These are phyloP conservation scores for Calonectria fujianensis DNA, from an alignment of 2,329 filamentous ascomycete species.

Conservation along the genomic window DNA sequence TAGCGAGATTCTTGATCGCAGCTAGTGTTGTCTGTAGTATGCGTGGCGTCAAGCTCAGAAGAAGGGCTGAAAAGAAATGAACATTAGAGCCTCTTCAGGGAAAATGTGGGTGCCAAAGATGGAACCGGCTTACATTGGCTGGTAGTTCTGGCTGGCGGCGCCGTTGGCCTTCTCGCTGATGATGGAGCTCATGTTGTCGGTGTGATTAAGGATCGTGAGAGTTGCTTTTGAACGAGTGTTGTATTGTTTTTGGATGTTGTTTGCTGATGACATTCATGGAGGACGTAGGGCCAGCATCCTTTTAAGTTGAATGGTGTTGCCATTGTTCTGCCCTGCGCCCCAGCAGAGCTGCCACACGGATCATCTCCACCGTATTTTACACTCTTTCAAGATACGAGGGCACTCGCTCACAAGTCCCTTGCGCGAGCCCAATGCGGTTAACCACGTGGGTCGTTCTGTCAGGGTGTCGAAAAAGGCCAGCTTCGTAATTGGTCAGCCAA, in stretches of 20 bases:
- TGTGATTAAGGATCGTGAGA: not conserved
- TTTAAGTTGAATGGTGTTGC: not conserved
- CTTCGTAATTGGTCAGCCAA: not conserved
- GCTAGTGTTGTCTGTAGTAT: not conserved
- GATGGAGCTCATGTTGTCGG: not conserved
- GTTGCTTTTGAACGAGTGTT: not conserved
- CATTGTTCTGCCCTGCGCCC: not conserved
- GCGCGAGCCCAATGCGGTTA: not conserved
- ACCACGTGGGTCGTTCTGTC: not conserved
- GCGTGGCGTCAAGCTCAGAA: conserved; percentile 3
- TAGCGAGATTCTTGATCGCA: conserved; percentile 3
- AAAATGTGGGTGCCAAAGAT: not conserved
- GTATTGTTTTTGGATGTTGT: not conserved
- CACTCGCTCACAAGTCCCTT: not conserved
- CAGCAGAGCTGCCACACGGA: not conserved
- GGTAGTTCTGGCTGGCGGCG: not conserved
- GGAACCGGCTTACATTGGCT: not conserved
- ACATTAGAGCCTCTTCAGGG: not conserved
- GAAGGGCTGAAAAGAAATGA: not conserved
- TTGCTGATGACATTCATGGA: not conserved
- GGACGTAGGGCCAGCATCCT: not conserved
- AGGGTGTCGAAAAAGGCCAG: not conserved
- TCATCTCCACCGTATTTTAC: conserved; percentile 1
- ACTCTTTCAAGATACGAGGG: not conserved
- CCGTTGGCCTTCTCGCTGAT: not conserved